Base-by-base conservation (phyloP, 306 rosid species). In the Rubus idaeus region DNA sequence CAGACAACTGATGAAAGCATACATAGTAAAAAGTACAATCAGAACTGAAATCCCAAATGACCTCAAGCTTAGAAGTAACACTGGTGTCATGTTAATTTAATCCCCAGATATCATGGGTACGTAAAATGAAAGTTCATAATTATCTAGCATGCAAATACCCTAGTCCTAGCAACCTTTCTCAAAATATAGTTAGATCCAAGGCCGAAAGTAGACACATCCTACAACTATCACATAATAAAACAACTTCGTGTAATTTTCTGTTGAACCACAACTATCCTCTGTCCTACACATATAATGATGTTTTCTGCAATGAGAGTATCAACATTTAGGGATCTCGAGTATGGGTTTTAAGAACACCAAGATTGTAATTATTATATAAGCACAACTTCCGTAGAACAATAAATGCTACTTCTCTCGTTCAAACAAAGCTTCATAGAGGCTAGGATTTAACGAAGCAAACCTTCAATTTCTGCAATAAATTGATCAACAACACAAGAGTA, bases 391-490 rank as follows among this genome's bases (percentile, higher is more conserved):
- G 57, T 23, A 5, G 70, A 60, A 30, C 49, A 35, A 21, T 21
- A 60, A 53, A 53, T 53, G 26, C 56, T 45, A 57, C 51, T 55
- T 16, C 41, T 30, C 68, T 73, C 78, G 53, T 44, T 47, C 44
- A 18, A 60, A 68, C 23, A 52, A 39, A 73, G 47, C 44, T 57
- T 26, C 70, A 67, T 12, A 13, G 40, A 68, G 23, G 53, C 46
- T 18, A 63, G 37, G 70, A 77, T 56, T 71, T 18, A 77, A 77
- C 66, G 74, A 20, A 82, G 46, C 83, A 80, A 40, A 95, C 99
- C 99, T 91, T 93, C 82, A 95, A 83, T 68, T 89, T 90, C 84
- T 86, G 93, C 86, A 95, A 75, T 58, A 95, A 93, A 74, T 89
- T 86, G 83, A 88, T 85, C 84, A 95, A 78, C 73, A 95, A 73